A percentile compares a stretch with the other conserved stretches of the same genome.
Conservation (phyloP, 2,329 filamentous ascomycete species). For the Diplodia scrobiculata region DNA sequence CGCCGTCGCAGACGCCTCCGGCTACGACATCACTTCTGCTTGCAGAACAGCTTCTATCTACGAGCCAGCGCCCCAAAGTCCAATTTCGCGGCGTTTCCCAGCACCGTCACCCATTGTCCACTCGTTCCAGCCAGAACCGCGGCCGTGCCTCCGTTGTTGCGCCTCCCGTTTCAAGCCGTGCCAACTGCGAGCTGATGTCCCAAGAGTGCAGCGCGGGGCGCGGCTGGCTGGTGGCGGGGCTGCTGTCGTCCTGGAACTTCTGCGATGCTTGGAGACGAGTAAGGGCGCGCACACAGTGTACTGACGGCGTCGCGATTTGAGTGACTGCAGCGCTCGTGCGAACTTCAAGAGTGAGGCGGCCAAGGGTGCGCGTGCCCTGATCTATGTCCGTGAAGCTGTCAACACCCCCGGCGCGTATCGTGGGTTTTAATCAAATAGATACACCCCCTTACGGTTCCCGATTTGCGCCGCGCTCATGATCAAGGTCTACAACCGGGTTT, state of each 20-base stretch:
- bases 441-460: background rate
- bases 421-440: background rate
- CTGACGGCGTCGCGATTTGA: constrained; percentile 1
- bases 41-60: constrained; percentile 13
- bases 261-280: background rate
- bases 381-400: background rate
- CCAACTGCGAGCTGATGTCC: background rate
- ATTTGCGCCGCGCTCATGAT: background rate
- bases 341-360: constrained; percentile 18
- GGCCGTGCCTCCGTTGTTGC: constrained; percentile 6
- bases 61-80: background rate
- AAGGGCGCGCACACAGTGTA: constrained; percentile 2
- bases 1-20: constrained; percentile 9
- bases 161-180: constrained; percentile 12
- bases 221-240: constrained; percentile 2
- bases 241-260: background rate
- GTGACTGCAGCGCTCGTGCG: background rate
- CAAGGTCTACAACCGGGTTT: background rate
- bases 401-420: background rate
- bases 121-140: background rate
- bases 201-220: constrained; percentile 15
- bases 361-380: background rate
- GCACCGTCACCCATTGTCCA: constrained; percentile 7
- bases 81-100: background rate
- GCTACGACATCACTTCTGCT: constrained; percentile 13